Conservation (phyloP, 768 basidiomycete species). For the Amanita rimosa region DNA sequence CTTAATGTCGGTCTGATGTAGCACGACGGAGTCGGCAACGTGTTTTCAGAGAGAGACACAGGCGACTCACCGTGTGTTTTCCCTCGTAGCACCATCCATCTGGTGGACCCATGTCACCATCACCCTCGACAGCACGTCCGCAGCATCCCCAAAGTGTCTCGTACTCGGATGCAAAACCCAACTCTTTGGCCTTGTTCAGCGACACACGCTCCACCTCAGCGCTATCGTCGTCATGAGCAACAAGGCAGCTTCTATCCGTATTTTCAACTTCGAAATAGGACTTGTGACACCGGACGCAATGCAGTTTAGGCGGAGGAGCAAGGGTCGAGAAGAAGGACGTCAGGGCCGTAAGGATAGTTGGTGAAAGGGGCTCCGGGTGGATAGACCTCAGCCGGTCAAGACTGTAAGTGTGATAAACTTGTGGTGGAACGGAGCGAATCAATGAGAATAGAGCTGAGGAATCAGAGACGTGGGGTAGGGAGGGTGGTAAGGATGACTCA, state of each 20-base stretch:
- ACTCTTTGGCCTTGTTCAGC: conserved; percentile 10
- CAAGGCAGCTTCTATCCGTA: conserved; percentile 53
- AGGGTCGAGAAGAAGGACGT: conserved; percentile 51
- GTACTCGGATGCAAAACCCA: conserved; percentile 21
- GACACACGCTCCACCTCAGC: conserved; percentile 54
- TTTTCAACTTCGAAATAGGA: conserved; percentile 65
- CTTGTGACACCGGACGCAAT: conserved; percentile 70
- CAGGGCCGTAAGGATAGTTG: conserved; percentile 31
- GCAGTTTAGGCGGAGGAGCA: conserved; percentile 53
- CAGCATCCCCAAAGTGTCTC: conserved; percentile 68
- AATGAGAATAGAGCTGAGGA: conserved; percentile 34
- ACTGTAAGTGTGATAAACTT: conserved; percentile 53
- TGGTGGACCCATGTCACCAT: conserved; percentile 74
- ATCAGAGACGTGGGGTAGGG: conserved; percentile 21
- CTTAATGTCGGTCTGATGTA: conserved; percentile 52
- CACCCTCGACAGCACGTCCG: conserved; percentile 57
- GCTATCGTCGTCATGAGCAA: conserved; percentile 75
- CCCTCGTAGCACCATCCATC: conserved; percentile 87
- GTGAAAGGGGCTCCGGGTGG: conserved; percentile 19
- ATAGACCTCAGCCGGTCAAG: conserved; percentile 38
- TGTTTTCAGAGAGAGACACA: conserved; percentile 7
- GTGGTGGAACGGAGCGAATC: conserved; percentile 50
- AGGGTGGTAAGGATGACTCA: background rate
- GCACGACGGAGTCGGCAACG: conserved; percentile 1
- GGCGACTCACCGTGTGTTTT: conserved; percentile 48